A percentile compares a stretch with the other conserved stretches of the same genome.
Conservation (phyloP, 2,329 filamentous ascomycete species). For the Zalaria sp. region DNA sequence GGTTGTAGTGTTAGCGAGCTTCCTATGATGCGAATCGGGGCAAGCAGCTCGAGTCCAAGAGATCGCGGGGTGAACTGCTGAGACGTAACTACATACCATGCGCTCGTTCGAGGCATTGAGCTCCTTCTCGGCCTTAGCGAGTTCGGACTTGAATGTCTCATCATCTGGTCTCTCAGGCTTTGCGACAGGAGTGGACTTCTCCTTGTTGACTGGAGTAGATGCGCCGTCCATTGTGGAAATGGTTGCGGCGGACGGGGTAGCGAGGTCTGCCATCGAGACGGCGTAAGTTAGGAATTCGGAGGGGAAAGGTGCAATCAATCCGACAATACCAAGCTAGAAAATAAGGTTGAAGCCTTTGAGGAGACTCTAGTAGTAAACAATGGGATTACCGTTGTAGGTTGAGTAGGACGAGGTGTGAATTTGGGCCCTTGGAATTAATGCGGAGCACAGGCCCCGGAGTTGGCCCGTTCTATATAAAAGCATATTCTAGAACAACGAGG, state of each 20-base stretch:
- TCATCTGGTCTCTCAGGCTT: constrained; percentile 83
- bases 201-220: constrained; percentile 12
- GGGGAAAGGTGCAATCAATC: background rate
- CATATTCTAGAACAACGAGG: too few species aligned
- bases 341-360: too few species aligned
- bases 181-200: constrained; percentile 21
- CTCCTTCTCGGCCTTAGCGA: constrained; percentile 76
- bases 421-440: too few species aligned
- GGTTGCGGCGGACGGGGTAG: constrained; percentile 21
- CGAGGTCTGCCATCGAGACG: constrained; percentile 18
- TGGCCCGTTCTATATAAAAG: too few species aligned
- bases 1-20: constrained; percentile 8
- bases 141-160: constrained; percentile 63
- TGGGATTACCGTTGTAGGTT: too few species aligned
- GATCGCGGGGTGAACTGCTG: too few species aligned
- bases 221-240: constrained; percentile 18
- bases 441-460: too few species aligned
- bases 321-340: too few species aligned
- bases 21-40: background rate
- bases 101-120: constrained; percentile 63
- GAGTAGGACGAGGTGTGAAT: too few species aligned
- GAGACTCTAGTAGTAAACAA: background rate
- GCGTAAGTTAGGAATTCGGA: background rate
- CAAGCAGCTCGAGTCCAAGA: too few species aligned
- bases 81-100: constrained; percentile 13